phyloP scores from a whole-genome alignment of 2,329 filamentous ascomycete species.

The Calycina herbarum region DNA sequence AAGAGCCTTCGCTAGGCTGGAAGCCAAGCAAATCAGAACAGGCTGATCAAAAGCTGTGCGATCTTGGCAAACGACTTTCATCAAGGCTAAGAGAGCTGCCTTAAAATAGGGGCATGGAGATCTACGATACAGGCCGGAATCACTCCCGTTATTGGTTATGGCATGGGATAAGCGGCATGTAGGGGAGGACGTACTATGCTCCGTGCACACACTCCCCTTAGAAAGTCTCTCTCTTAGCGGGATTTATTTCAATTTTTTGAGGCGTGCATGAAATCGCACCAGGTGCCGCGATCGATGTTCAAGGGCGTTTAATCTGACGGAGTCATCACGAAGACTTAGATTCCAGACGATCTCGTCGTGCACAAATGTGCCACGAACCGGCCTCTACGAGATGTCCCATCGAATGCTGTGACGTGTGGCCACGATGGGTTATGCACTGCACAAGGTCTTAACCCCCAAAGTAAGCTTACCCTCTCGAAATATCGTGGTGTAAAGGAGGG shows the following conservation, averaged over 20 bases:
- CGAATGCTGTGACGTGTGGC: slow-evolving; percentile 1
- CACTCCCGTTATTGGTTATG: neutral
- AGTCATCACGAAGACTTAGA: neutral
- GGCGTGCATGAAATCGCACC: neutral
- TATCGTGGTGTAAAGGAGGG: neutral
- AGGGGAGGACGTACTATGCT: too few species aligned
- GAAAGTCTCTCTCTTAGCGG: neutral
- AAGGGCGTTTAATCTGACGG: neutral
- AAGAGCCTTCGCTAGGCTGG: neutral
- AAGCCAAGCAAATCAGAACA: neutral
- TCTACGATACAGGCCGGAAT: neutral
- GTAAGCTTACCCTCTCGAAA: neutral
- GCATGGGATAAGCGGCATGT: neutral
- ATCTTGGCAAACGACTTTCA: neutral
- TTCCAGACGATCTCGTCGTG: neutral
- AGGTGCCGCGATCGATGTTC: neutral
- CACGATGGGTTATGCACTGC: neutral
- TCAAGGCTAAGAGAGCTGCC: neutral
- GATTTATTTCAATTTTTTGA: neutral
- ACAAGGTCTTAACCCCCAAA: slow-evolving; percentile 2
- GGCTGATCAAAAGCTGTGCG: neutral
- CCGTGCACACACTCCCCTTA: neutral
- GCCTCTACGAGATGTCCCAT: neutral
- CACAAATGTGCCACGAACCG: neutral
- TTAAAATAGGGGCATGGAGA: neutral